Percentiles rank a stretch among this genome's conserved stretches.
Evolutionary conservation across 208 protist genomes (phyloP).

Genomic region (Acanthamoeba royreba): DNA sequence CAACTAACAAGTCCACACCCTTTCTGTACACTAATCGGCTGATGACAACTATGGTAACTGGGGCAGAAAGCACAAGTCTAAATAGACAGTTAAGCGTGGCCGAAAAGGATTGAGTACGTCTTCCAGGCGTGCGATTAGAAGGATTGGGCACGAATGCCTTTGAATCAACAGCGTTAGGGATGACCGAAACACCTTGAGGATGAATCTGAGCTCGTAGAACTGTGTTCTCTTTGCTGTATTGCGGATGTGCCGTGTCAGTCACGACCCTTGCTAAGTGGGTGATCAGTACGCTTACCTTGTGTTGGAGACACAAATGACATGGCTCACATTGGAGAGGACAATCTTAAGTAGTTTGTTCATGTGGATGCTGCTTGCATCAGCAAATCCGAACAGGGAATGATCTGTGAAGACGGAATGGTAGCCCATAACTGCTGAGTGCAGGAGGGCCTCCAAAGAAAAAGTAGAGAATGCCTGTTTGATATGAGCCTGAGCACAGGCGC

Average conservation of each 20-base stretch:
- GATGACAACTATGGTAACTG: slow-evolving; percentile 93
- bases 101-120: background rate
- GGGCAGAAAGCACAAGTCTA: background rate
- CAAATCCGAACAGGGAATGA: slow-evolving; percentile 98
- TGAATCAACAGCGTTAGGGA: slow-evolving; percentile 97
- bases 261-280: too few relatives aligned
- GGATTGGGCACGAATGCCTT: slow-evolving; percentile 76
- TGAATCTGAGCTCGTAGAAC: slow-evolving; percentile 91
- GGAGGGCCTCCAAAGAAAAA: slow-evolving; percentile 92
- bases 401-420: slow-evolving; percentile 96
- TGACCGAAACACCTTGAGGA: slow-evolving; percentile 92
- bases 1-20: slow-evolving; percentile 92
- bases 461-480: slow-evolving; percentile 88
- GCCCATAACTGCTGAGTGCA: slow-evolving; percentile 93
- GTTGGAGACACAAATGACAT: slow-evolving; percentile 98
- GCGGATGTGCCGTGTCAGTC: too few relatives aligned
- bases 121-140: slow-evolving; percentile 27
- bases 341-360: slow-evolving; percentile 97
- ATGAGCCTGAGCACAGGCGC: background rate
- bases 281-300: too few relatives aligned
- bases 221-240: slow-evolving; percentile 93
- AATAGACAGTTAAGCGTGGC: background rate
- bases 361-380: slow-evolving; percentile 90
- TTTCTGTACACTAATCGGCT: slow-evolving; percentile 96
- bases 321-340: slow-evolving; percentile 90